phyloP scores from a whole-genome alignment of 192 early-diverging fungal genomes.

The Coemansia sp. region DNA sequence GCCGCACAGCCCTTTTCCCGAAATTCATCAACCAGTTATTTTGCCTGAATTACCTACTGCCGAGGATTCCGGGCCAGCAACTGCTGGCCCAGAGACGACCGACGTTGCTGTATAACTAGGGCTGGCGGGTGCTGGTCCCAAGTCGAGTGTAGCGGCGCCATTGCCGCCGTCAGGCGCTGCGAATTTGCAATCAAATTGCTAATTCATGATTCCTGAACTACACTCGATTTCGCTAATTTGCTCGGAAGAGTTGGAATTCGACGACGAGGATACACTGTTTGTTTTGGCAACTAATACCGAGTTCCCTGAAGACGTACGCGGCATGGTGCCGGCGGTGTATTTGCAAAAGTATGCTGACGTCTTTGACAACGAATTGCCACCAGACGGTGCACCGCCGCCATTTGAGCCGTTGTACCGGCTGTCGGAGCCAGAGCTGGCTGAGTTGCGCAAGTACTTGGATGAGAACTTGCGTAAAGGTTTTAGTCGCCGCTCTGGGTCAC shows the following conservation, averaged over 20 bases:
- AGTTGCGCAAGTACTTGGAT: constrained; percentile 8
- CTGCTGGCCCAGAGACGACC: too few relatives aligned
- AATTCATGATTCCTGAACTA: neutral
- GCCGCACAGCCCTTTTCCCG: neutral
- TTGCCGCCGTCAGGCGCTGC: neutral
- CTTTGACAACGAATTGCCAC: neutral
- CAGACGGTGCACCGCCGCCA: neutral
- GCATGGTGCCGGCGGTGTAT: neutral
- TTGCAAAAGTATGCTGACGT: neutral
- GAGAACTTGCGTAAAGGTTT: constrained; percentile 15
- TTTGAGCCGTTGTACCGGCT: constrained; percentile 12
- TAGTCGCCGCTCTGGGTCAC: constrained; percentile 13
- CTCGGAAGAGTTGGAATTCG: neutral
- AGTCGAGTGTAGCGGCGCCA: neutral
- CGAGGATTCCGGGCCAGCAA: too few relatives aligned
- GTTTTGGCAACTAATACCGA: neutral
- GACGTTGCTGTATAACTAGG: too few relatives aligned
- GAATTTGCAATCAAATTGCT: neutral
- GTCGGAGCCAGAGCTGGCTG: constrained; percentile 8
- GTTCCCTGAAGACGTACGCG: neutral
- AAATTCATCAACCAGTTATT: too few relatives aligned
- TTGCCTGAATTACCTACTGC: too few relatives aligned
- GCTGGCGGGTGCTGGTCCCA: too few relatives aligned
- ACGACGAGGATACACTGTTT: neutral
- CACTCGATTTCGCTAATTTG: neutral